phyloP scores from a whole-genome alignment of 371 early-diverging fungal genomes.

The Blakeslea trispora region DNA sequence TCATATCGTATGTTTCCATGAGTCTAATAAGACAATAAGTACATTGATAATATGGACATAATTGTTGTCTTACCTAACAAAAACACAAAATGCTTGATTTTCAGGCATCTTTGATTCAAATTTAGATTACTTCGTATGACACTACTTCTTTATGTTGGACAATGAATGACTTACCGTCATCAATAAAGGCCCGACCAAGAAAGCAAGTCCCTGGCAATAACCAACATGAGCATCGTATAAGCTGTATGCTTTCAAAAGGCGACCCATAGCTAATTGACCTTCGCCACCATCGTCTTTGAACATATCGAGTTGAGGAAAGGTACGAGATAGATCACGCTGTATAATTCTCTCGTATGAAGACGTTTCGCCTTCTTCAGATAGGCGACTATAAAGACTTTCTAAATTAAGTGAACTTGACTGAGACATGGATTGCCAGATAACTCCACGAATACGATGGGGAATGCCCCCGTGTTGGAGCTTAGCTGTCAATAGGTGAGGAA shows the following conservation, averaged over 20 bases:
- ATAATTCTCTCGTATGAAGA: conserved; percentile 88
- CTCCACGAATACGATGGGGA: conserved; percentile 83
- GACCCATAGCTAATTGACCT: conserved; percentile 85
- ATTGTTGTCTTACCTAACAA: conserved; percentile 58
- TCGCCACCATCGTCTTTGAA: conserved; percentile 81
- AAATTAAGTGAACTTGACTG: conserved; percentile 72
- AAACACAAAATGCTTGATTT: conserved; percentile 88
- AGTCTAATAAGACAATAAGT: conserved; percentile 45
- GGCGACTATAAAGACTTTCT: conserved; percentile 78
- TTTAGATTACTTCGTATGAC: too few relatives aligned
- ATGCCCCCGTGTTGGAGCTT: conserved; percentile 82
- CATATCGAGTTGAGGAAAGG: conserved; percentile 86
- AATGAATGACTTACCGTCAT: conserved; percentile 66
- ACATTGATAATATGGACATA: conserved; percentile 41
- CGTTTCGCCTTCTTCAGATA: conserved; percentile 65
- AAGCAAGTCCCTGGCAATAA: conserved; percentile 95
- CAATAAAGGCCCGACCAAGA: conserved; percentile 88
- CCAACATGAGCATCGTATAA: conserved; percentile 92
- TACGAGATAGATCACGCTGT: conserved; percentile 86
- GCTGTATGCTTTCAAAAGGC: conserved; percentile 87
- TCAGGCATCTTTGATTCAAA: conserved; percentile 92
- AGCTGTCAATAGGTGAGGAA: conserved; percentile 64
- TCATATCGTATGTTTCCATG: conserved; percentile 88
- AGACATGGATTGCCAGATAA: conserved; percentile 91
- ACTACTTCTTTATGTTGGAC: not conserved